Evolutionary conservation across 768 basidiomycete genomes (phyloP).

Genomic region (Termitomyces heimii): DNA sequence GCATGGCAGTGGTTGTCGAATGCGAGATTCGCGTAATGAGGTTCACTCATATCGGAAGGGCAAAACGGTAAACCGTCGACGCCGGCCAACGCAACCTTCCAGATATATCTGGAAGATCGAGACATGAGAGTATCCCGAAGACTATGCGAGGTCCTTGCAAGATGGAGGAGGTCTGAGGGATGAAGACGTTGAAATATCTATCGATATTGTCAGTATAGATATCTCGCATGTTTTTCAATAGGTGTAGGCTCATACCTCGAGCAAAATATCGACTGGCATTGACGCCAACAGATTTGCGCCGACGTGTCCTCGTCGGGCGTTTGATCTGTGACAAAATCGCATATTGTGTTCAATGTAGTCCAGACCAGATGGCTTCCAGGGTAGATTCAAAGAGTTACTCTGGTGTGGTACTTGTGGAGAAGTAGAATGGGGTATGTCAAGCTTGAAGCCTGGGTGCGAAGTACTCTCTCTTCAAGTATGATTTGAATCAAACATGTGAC

Average conservation of each 20-base stretch:
- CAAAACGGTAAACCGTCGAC: slow-evolving; percentile 25
- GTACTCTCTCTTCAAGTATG: slow-evolving; percentile 1
- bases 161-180: slow-evolving; percentile 31
- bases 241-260: slow-evolving; percentile 12
- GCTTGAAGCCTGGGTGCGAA: background rate
- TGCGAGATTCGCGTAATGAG: slow-evolving; percentile 27
- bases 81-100: slow-evolving; percentile 20
- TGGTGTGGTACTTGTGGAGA: background rate
- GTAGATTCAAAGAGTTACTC: background rate
- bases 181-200: slow-evolving; percentile 31
- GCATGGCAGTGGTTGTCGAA: slow-evolving; percentile 23
- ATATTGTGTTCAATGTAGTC: background rate
- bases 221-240: background rate
- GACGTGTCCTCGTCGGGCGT: background rate
- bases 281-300: background rate
- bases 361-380: background rate
- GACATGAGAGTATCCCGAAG: slow-evolving; percentile 29
- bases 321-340: background rate
- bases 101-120: slow-evolving; percentile 24
- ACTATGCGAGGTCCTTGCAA: slow-evolving; percentile 30
- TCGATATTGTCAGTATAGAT: background rate
- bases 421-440: background rate
- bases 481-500: slow-evolving; percentile 4
- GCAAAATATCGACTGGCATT: slow-evolving; percentile 18
- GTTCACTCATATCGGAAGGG: slow-evolving; percentile 30